Base-by-base conservation (phyloP, 805 yeast genomes). In the Teunomyces funiuensis region DNA sequence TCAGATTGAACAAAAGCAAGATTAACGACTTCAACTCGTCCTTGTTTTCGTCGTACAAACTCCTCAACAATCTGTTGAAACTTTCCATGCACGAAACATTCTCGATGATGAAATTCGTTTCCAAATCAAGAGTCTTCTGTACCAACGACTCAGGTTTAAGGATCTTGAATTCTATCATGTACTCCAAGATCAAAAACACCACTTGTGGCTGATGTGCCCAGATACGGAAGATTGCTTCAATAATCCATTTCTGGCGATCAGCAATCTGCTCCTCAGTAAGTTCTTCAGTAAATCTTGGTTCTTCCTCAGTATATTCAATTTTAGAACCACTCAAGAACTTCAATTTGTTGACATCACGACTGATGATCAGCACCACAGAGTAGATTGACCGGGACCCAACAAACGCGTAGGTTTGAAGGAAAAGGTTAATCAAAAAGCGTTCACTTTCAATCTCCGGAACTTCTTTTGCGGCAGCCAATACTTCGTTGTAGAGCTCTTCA, bases 351-450 rank as follows among this genome's bases (percentile, higher is more conserved):
- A 69, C 51, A 44, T 70, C 76, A 42, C 76, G 60, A 27, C 65
- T 55, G 36, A 70, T 49, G 19, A 70, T 61, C 45, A 69, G 62
- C 10, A 70, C 72, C 23, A 68, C 71, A 1, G 76, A 70, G 50
- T 68, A 87, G 31, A 90, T 74, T 0, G 97, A 90, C 57, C 97
- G 77, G 36, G 88, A 83, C 10, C 98, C 97, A 43, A 88, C 82
- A 51, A 82, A 82, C 34, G 91, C 85, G 39, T 88, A 73, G 0
- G 84, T 72, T 54, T 87, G 91, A 53, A 83, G 73, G 10, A 88
- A 62, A 11, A 86, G 64, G 20, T 83, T 77, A 13, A 85, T 68
- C 27, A 83, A 59, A 41, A 83, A 63, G 42, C 51, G 49, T 22
- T 57, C 62, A 11, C 47, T 44, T 36, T 62, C 48, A 18, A 61